A percentile compares a stretch with the other conserved stretches of the same genome.
Conservation (phyloP, 495 filamentous ascomycete species). For the Lasiosphaeria miniovina region DNA sequence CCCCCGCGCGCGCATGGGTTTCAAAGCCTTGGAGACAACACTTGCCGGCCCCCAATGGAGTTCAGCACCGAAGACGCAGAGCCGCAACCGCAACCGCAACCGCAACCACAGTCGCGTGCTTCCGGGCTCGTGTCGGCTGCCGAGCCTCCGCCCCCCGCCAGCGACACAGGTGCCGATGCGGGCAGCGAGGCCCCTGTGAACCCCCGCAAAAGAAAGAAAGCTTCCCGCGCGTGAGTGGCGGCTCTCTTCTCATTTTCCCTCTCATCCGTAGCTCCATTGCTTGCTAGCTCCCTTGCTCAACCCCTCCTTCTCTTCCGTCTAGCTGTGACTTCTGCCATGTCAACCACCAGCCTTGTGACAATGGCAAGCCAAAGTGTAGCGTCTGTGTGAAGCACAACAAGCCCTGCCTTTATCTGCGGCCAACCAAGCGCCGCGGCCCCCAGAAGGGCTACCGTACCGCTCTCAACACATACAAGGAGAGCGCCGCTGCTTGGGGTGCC, state of each 20-base stretch:
- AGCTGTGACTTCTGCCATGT: conserved; percentile 41
- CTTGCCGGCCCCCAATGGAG: not conserved
- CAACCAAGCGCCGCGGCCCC: conserved; percentile 37
- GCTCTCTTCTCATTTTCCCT: not conserved
- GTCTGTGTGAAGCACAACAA: conserved; percentile 38
- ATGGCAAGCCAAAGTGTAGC: conserved; percentile 36
- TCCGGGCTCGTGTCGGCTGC: not conserved
- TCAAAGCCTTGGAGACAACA: not conserved
- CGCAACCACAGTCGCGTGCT: not conserved
- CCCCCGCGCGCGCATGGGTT: too few species aligned
- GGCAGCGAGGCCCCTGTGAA: conserved; percentile 31
- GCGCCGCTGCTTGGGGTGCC: conserved; percentile 38
- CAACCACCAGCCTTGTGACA: conserved; percentile 41
- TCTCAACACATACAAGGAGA: conserved; percentile 40
- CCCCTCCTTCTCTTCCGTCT: not conserved
- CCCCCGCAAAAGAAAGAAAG: conserved; percentile 39
- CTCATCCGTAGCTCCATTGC: not conserved
- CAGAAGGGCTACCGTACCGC: conserved; percentile 38
- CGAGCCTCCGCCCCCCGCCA: conserved; percentile 14
- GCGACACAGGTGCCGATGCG: conserved; percentile 27
- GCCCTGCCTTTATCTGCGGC: conserved; percentile 34
- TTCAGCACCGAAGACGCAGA: not conserved
- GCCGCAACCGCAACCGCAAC: not conserved
- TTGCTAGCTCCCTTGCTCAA: conserved; percentile 5
- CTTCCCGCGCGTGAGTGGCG: conserved; percentile 34